A percentile compares a stretch with the other conserved stretches of the same genome.
These are phyloP conservation scores for Beta macrorhiza DNA, from an alignment of 179 eudicot genomes.

Conservation along the genomic window DNA sequence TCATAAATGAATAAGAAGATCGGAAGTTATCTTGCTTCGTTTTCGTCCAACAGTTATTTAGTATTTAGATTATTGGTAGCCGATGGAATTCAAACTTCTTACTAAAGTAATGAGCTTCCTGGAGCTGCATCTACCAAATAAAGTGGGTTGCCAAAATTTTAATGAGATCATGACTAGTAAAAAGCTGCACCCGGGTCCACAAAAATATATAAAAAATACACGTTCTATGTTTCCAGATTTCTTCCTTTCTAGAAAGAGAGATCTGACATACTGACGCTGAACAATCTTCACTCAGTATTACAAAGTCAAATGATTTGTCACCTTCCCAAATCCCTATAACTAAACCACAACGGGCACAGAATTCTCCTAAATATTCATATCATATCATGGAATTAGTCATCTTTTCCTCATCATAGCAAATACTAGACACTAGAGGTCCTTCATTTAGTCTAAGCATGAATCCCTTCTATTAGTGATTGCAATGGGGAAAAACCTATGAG, in stretches of 20 bases:
- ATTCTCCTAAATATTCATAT: neutral
- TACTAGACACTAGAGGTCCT: neutral
- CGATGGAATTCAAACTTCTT: neutral
- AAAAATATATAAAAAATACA: neutral
- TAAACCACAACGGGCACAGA: neutral
- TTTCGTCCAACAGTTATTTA: neutral
- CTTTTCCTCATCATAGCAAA: neutral
- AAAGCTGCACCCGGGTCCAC: neutral
- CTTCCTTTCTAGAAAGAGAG: neutral
- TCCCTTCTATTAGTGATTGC: neutral
- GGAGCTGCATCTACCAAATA: neutral
- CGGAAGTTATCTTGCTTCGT: neutral
- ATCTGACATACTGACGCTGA: neutral
- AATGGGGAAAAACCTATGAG: neutral
- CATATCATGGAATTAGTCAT: neutral
- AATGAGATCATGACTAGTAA: neutral
- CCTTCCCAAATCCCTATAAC: neutral
- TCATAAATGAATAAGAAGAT: neutral
- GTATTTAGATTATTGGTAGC: neutral
- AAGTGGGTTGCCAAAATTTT: neutral
- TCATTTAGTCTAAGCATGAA: conserved; percentile 11
- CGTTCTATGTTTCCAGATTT: conserved; percentile 1
- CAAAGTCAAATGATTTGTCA: neutral
- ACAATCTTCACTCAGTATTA: neutral
- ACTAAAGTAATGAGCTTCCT: neutral